phyloP scores from a whole-genome alignment of 306 rosid genomes.

The Trifolium fragiferum region DNA sequence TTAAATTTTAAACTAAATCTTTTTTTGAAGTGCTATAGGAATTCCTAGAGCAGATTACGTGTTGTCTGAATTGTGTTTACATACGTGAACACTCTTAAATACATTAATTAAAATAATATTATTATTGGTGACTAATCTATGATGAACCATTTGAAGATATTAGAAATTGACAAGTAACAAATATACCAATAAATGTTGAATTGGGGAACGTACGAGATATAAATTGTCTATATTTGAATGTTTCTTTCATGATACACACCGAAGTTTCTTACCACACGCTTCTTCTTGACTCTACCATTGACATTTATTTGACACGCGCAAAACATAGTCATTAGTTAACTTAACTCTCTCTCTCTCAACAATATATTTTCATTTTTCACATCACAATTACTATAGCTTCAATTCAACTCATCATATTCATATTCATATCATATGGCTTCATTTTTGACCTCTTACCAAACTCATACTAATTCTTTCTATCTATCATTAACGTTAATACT shows the following conservation, averaged over 20 bases:
- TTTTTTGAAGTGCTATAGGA: too few relatives aligned
- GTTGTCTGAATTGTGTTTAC: too few relatives aligned
- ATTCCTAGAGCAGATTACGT: too few relatives aligned
- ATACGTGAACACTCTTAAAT: too few relatives aligned
- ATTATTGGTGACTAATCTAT: too few relatives aligned
- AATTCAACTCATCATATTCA: conserved; percentile 27
- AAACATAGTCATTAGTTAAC: not conserved
- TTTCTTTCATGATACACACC: not conserved
- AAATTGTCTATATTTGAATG: too few relatives aligned
- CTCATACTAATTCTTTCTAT: conserved; percentile 8
- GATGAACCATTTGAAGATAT: too few relatives aligned
- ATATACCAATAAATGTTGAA: too few relatives aligned
- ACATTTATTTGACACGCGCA: conserved; percentile 3
- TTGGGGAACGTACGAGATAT: too few relatives aligned
- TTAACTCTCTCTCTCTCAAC: not conserved
- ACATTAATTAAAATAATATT: too few relatives aligned
- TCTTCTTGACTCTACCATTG: not conserved
- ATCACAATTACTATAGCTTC: conserved; percentile 19
- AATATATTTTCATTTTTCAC: not conserved
- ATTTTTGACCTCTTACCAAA: not conserved
- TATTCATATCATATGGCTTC: conserved; percentile 32
- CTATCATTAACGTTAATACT: conserved; percentile 12
- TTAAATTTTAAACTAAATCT: too few relatives aligned
- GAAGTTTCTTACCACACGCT: conserved; percentile 2
- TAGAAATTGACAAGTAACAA: too few relatives aligned